phyloP scores from a whole-genome alignment of 768 basidiomycete species.

The Strobilomyces echinocephalus region DNA sequence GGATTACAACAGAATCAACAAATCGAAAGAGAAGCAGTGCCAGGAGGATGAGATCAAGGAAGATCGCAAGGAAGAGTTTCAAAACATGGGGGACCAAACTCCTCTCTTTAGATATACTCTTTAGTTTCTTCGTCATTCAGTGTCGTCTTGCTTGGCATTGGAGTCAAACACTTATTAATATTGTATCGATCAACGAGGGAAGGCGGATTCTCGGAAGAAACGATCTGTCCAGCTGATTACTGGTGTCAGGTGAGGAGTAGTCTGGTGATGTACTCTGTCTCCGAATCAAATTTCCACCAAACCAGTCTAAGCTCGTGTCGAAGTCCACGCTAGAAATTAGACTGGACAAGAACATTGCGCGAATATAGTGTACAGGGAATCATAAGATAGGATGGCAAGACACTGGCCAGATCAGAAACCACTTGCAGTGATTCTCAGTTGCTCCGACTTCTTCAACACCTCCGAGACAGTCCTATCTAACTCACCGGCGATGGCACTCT shows the following conservation, averaged over 20 bases:
- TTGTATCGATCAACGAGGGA: no score
- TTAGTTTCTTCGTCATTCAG: background rate
- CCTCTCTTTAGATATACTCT: slow-evolving; percentile 50
- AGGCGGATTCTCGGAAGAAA: no score
- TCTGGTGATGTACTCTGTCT: no score
- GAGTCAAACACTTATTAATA: no score
- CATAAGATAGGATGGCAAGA: slow-evolving; percentile 8
- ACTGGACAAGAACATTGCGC: background rate
- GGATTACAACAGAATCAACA: slow-evolving; percentile 47
- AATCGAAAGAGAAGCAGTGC: slow-evolving; percentile 43
- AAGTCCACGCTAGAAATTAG: background rate
- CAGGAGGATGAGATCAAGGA: slow-evolving; percentile 39
- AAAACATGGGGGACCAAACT: slow-evolving; percentile 47
- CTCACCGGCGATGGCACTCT: slow-evolving; percentile 86
- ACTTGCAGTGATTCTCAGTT: slow-evolving; percentile 79
- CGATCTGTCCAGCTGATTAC: no score
- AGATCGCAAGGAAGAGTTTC: slow-evolving; percentile 37
- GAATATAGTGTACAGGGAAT: slow-evolving; percentile 14
- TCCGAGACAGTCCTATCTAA: slow-evolving; percentile 88
- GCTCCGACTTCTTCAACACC: slow-evolving; percentile 95
- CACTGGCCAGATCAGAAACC: slow-evolving; percentile 52
- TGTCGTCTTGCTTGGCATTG: background rate
- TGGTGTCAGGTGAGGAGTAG: no score
- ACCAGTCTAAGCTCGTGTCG: no score
- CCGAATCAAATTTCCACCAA: no score